Evolutionary conservation across 805 yeast genomes (phyloP), one percentile per base, ranked within the genome.

Genomic region (Ascoidea asiatica): DNA sequence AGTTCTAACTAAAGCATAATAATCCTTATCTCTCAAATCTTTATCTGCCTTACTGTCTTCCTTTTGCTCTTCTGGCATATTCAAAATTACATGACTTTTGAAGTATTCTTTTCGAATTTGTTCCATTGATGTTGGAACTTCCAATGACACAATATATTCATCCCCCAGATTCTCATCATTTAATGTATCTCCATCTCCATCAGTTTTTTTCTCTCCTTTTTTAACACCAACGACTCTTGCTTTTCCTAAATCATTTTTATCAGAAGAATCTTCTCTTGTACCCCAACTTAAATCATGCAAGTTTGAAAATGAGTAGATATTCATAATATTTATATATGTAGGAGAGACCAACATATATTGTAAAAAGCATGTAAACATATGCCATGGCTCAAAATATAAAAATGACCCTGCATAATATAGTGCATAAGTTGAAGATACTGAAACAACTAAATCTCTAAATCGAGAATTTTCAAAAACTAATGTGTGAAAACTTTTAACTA

Each of bases 251-350:
- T 48, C 51, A 4, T 95, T 63, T 67, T 75, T 57, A 67, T 77
- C 58, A 40, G 77, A 72, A 7, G 77, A 77, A 42, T 80, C 86
- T 42, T 95, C 96, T 61, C 89, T 88, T 3, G 96, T 90, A 59
- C 97, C 97, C 97, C 97, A 90, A 3, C 96, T 84, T 42, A 90
- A 80, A 67, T 90, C 98, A 61, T 90, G 95, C 48, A 90, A 81
- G 62, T 90, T 90, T 66, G 97, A 89, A 61, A 90, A 89, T 2
- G 97, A 95, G 62, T 90, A 90, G 48, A 90, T 90, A 61, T 87
- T 88, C 58, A 90, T 67, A 43, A 89, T 90, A 56, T 90, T 90
- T 62, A 88, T 79, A 60, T 89, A 92, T 0, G 94, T 75, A 0
- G 98, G 98, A 50, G 90, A 79, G 46, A 90, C 62, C 48, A 90